phyloP scores from a whole-genome alignment of 768 basidiomycete species.

The Mycena sanguinolenta region DNA sequence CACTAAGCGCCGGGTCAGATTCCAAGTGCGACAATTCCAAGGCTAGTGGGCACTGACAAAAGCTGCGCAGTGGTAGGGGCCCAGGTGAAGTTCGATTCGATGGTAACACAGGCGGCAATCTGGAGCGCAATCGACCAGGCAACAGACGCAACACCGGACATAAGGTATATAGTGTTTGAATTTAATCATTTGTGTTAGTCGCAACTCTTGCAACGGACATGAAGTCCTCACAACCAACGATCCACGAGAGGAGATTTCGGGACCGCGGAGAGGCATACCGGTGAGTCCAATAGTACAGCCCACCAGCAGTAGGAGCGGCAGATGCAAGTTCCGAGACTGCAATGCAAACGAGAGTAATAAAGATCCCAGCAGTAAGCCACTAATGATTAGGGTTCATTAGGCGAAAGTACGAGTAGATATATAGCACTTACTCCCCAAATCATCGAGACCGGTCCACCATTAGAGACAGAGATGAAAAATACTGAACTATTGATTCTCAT shows the following conservation, averaged over 20 bases:
- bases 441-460: too few relatives aligned
- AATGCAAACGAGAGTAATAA: slow-evolving; percentile 62
- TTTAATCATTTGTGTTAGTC: too few relatives aligned
- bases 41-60: slow-evolving; percentile 15
- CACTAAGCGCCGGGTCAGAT: not conserved
- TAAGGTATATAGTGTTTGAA: too few relatives aligned
- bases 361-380: slow-evolving; percentile 60
- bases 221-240: too few relatives aligned
- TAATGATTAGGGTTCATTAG: slow-evolving; percentile 32
- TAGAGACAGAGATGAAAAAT: slow-evolving; percentile 37
- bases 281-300: too few relatives aligned
- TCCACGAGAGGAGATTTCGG: too few relatives aligned
- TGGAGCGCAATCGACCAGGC: slow-evolving; percentile 62
- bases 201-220: too few relatives aligned
- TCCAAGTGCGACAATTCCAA: slow-evolving; percentile 9
- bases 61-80: slow-evolving; percentile 40
- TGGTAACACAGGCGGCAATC: not conserved
- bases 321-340: slow-evolving; percentile 65
- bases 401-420: slow-evolving; percentile 29
- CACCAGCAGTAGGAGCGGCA: slow-evolving; percentile 65
- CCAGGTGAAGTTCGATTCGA: slow-evolving; percentile 38
- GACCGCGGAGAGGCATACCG: slow-evolving; percentile 62
- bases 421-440: slow-evolving; percentile 49
- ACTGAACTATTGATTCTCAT: slow-evolving; percentile 16
- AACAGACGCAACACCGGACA: slow-evolving; percentile 52